Percentiles rank a stretch among this genome's conserved stretches.
Evolutionary conservation across 352 stramenopile species (phyloP).

Genomic region (Pythium sukuiense): DNA sequence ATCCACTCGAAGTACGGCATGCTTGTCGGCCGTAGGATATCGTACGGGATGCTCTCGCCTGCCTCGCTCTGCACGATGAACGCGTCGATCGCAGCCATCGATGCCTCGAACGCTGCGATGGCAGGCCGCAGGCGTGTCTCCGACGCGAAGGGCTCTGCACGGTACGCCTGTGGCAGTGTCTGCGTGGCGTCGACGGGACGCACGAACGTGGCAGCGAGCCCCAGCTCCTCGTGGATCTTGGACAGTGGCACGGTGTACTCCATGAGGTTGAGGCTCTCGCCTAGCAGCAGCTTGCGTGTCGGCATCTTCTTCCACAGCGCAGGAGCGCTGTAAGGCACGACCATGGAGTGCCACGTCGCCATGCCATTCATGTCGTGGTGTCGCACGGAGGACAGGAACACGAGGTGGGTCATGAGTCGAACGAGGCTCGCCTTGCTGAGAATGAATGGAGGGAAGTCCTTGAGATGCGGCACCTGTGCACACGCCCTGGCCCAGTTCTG

Average conservation of each 20-base stretch:
- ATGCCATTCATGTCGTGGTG: conserved; percentile 53
- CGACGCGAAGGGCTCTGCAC: conserved; percentile 1
- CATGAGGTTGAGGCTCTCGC: conserved; percentile 9
- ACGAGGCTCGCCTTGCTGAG: conserved; percentile 21
- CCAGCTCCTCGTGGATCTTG: background rate
- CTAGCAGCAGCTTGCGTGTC: conserved; percentile 4
- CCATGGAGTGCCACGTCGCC: conserved; percentile 36
- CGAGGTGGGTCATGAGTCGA: conserved; percentile 35
- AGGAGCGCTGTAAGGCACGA: conserved; percentile 12
- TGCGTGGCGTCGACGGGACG: background rate
- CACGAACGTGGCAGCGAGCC: background rate
- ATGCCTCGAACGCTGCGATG: background rate
- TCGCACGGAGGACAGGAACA: conserved; percentile 41
- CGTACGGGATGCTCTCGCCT: background rate
- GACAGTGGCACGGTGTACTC: conserved; percentile 2
- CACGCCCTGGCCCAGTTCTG: conserved; percentile 41
- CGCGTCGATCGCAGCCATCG: conserved; percentile 1
- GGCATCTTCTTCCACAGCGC: conserved; percentile 28
- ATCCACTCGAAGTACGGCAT: conserved; percentile 5
- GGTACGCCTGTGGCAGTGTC: background rate
- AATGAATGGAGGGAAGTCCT: conserved; percentile 34
- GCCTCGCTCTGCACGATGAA: conserved; percentile 5
- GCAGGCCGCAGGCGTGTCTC: background rate
- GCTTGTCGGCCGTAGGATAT: background rate
- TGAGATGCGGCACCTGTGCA: conserved; percentile 30